Evolutionary conservation across 2,329 filamentous ascomycete genomes (phyloP).

Genomic region (Trichoderma arundinaceum): DNA sequence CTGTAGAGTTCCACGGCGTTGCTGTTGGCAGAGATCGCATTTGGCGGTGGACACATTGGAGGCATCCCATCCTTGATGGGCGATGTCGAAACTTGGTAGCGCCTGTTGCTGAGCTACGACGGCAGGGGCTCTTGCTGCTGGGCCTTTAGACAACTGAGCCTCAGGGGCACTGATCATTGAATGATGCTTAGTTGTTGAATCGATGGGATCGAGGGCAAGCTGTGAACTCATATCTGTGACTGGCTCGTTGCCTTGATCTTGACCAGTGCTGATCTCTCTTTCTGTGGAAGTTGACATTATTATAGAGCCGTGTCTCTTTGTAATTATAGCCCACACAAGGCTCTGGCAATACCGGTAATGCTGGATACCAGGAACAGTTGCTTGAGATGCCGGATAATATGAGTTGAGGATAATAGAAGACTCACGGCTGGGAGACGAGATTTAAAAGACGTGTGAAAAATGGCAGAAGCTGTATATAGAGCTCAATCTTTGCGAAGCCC

Average conservation of each 20-base stretch:
- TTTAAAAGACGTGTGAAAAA: neutral
- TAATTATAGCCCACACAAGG: neutral
- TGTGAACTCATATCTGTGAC: neutral
- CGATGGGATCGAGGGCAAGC: neutral
- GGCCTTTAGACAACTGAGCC: neutral
- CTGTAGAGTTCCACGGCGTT: slow-evolving; percentile 37
- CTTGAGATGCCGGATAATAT: neutral
- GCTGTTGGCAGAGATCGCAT: slow-evolving; percentile 39
- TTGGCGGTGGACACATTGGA: slow-evolving; percentile 38
- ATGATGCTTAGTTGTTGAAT: neutral
- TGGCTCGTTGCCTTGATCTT: neutral
- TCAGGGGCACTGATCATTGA: neutral
- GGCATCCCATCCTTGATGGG: slow-evolving; percentile 36
- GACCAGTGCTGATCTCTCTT: neutral
- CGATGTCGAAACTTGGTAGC: slow-evolving; percentile 21
- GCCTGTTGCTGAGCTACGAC: neutral
- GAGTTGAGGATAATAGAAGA: neutral
- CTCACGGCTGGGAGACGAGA: neutral
- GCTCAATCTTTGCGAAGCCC: neutral
- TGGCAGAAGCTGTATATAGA: neutral
- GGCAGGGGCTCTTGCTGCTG: neutral
- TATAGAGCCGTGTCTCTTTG: neutral
- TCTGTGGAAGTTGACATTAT: neutral
- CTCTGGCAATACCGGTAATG: too few relatives aligned
- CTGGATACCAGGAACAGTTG: neutral